A percentile compares a stretch with the other conserved stretches of the same genome.
These are phyloP conservation scores for Takashimella tepidaria DNA, from an alignment of 1,284 basidiomycete genomes.

Conservation along the genomic window DNA sequence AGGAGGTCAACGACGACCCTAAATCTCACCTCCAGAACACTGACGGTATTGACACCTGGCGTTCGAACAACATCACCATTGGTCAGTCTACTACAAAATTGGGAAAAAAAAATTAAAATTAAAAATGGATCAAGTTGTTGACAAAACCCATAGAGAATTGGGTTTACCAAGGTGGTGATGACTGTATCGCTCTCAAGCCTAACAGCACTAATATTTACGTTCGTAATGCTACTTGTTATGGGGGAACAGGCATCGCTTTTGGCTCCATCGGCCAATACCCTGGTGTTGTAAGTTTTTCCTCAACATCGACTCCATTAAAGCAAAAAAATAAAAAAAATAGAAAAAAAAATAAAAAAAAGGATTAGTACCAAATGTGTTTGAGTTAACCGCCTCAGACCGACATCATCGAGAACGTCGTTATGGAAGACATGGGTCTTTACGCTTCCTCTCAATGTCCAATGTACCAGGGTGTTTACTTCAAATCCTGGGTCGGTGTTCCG, in stretches of 20 bases:
- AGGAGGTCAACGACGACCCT: slow-evolving; percentile 5
- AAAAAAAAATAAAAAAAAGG: slow-evolving; percentile 54
- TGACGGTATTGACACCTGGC: slow-evolving; percentile 53
- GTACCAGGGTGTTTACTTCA: slow-evolving; percentile 56
- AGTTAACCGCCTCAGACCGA: slow-evolving; percentile 48
- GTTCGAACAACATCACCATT: slow-evolving; percentile 54
- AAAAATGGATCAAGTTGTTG: background rate
- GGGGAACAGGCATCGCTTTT: slow-evolving; percentile 63
- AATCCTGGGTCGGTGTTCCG: slow-evolving; percentile 57
- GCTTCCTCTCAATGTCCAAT: slow-evolving; percentile 15
- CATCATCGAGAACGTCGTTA: slow-evolving; percentile 55
- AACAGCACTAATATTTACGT: slow-evolving; percentile 58
- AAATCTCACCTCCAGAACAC: slow-evolving; percentile 56
- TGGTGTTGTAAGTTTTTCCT: slow-evolving; percentile 48
- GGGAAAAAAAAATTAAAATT: no score
- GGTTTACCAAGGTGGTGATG: slow-evolving; percentile 53
- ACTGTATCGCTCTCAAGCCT: slow-evolving; percentile 63
- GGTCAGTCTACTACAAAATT: slow-evolving; percentile 11
- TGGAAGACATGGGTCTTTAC: slow-evolving; percentile 51
- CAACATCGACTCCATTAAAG: no score
- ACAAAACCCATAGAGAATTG: slow-evolving; percentile 23
- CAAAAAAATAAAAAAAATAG: slow-evolving; percentile 56
- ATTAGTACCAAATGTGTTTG: slow-evolving; percentile 16
- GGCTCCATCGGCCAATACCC: slow-evolving; percentile 61
- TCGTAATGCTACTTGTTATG: slow-evolving; percentile 55